Conservation (phyloP, 2,329 filamentous ascomycete species). For the Zymoseptoria pseudotritici region DNA sequence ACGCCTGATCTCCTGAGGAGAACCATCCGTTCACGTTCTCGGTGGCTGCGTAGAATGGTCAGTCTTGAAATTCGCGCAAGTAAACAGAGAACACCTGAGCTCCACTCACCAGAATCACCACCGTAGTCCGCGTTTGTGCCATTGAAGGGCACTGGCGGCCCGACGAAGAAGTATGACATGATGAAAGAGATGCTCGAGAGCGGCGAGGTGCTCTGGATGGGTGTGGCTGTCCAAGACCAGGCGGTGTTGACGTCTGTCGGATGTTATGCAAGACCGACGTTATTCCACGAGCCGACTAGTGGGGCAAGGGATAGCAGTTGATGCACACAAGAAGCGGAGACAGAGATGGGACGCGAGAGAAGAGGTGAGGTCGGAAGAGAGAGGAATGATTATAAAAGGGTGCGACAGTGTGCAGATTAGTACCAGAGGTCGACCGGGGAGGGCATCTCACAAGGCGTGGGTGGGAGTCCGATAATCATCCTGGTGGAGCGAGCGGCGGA, state of each 20-base stretch:
- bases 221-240: not conserved
- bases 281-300: not conserved
- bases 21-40: slow-evolving; percentile 97
- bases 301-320: not conserved
- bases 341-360: not conserved
- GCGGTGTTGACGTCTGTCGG: not conserved
- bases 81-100: not conserved
- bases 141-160: slow-evolving; percentile 41
- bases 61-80: not conserved
- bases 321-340: not conserved
- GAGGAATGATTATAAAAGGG: not conserved
- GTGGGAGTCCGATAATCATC: not conserved
- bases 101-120: slow-evolving; percentile 67
- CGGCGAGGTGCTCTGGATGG: not conserved
- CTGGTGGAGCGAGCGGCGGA: not conserved
- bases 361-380: not conserved
- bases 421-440: not conserved
- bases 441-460: not conserved
- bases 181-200: slow-evolving; percentile 9
- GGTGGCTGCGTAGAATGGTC: slow-evolving; percentile 46
- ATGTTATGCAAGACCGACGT: not conserved
- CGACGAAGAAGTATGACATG: slow-evolving; percentile 45
- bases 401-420: not conserved
- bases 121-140: slow-evolving; percentile 55
- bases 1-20: slow-evolving; percentile 83